Percentiles rank a stretch among this genome's conserved stretches.
Conservation (phyloP, 2,329 filamentous ascomycete genomes). For the Colletotrichum cordylinicola region DNA sequence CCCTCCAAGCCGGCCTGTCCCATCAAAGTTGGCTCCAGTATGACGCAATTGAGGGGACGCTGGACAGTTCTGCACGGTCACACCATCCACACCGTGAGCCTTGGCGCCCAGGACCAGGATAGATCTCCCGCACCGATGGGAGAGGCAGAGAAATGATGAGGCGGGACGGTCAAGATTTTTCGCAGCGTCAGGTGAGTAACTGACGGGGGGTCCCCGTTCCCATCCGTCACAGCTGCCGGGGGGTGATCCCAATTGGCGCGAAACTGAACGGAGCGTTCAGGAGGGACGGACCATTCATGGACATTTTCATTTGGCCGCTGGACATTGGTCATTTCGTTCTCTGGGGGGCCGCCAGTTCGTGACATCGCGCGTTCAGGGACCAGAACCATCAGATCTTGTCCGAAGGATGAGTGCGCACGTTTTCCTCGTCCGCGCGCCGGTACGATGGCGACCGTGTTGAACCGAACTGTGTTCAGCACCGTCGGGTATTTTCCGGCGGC, state of each 20-base stretch:
- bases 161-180: constrained; percentile 23
- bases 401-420: not conserved
- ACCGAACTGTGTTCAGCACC: not conserved
- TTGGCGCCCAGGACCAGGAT: constrained; percentile 21
- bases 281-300: not conserved
- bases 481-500: not conserved
- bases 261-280: not conserved
- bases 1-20: not conserved
- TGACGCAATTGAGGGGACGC: constrained; percentile 21
- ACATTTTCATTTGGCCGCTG: not conserved
- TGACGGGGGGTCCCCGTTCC: not conserved
- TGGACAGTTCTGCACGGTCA: constrained; percentile 18
- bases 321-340: not conserved
- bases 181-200: constrained; percentile 16
- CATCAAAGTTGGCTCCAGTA: constrained; percentile 1
- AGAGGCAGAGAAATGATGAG: constrained; percentile 12
- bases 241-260: constrained; percentile 12
- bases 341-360: not conserved
- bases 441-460: not conserved
- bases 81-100: constrained; percentile 10
- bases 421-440: not conserved
- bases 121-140: constrained; percentile 16
- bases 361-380: not conserved
- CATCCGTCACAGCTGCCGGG: constrained; percentile 12
- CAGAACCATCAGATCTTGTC: not conserved